These are phyloP conservation scores for Termitomyces sp. DNA, from an alignment of 768 basidiomycete genomes.

Conservation along the genomic window DNA sequence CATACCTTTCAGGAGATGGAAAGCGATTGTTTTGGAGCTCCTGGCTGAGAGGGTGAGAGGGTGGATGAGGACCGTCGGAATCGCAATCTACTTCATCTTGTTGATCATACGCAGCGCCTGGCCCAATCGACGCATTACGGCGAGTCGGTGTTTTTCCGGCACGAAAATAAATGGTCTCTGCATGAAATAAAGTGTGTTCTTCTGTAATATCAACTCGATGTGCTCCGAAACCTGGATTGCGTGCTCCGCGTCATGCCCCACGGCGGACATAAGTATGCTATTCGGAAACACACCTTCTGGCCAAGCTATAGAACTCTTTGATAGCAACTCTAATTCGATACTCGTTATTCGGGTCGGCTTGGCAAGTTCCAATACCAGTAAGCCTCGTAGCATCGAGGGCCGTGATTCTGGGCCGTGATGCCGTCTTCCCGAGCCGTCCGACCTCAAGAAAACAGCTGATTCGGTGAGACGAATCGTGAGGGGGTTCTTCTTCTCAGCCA, in stretches of 20 bases:
- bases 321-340: constrained; percentile 78
- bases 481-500: constrained; percentile 33
- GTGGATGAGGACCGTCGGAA: constrained; percentile 18
- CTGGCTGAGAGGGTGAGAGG: constrained; percentile 11
- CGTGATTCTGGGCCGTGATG: constrained; percentile 23
- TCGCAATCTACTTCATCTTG: constrained; percentile 27
- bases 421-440: constrained; percentile 37
- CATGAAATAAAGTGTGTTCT: constrained; percentile 70
- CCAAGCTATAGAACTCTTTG: constrained; percentile 71
- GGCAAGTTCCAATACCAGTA: constrained; percentile 50
- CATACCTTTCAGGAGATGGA: background rate
- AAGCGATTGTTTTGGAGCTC: constrained; percentile 5
- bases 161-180: constrained; percentile 69
- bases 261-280: background rate
- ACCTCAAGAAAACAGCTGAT: constrained; percentile 66
- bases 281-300: constrained; percentile 64
- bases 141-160: constrained; percentile 41
- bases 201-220: constrained; percentile 75
- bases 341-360: constrained; percentile 86
- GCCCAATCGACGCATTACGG: constrained; percentile 43
- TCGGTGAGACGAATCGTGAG: constrained; percentile 65
- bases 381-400: constrained; percentile 60
- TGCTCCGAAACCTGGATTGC: constrained; percentile 55
- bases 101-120: constrained; percentile 33
- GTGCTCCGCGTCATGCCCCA: background rate